Base-by-base conservation (phyloP, 164 flowering plant species). In the Magnolia sinica region DNA sequence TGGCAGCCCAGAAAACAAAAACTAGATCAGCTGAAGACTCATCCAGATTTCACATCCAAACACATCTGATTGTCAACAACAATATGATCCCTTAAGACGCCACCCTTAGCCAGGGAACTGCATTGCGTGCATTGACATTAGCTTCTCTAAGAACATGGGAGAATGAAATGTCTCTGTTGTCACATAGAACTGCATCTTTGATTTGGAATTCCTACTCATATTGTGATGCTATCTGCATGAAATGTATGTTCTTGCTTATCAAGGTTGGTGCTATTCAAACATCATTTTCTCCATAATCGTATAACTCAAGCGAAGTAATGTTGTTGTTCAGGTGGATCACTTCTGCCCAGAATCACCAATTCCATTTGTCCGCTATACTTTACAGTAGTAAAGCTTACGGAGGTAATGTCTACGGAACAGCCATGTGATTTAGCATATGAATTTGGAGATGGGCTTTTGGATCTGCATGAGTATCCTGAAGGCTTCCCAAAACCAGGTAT, bases 371-470 rank as follows among this genome's bases (percentile, higher is more conserved):
- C 97, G 51, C 74, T 91, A 68, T 92, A 92, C 76, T 92, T 92
- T 64, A 81, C 66, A 19, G 88, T 90, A 72, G 87, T 64, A 71
- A 72, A 90, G 27, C 68, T 74, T 8, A 84, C 80, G 79, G 94
- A 93, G 86, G 90, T 93, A 61, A 85, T 93, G 93, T 68, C 95
- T 58, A 93, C 97, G 52, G 95, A 89, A 79, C 87, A 91, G 80
- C 95, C 97, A 29, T 91, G 94, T 86, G 95, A 91, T 84, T 77
- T 88, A 29, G 94, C 94, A 5, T 91, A 86, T 84, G 94, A 90
- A 75, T 86, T 89, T 82, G 95, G 93, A 7, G 89, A 90, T 79
- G 97, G 97, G 58, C 85, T 88, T 18, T 75, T 89, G 79, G 87
- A 83, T 82, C 82, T 90, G 69, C 72, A 77, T 11, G 87, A 87